phyloP scores from a whole-genome alignment of 345 rosid species.

The Pistacia integerrima region DNA sequence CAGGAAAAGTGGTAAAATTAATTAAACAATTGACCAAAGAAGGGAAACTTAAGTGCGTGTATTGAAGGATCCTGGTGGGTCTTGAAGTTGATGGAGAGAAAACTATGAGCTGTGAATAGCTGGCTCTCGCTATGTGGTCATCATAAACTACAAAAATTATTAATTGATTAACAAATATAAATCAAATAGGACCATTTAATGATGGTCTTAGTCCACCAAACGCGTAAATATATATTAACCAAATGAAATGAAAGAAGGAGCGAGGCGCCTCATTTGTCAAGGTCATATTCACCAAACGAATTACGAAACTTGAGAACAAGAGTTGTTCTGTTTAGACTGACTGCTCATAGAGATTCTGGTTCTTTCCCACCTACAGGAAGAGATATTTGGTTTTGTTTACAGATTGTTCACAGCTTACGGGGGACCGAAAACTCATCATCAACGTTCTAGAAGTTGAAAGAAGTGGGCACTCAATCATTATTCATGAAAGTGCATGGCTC shows the following conservation, averaged over 20 bases:
- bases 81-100: neutral
- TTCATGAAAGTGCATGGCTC: neutral
- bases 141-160: neutral
- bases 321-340: neutral
- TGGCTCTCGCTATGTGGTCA: neutral
- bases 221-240: neutral
- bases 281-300: neutral
- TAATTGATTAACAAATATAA: neutral
- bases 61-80: conserved; percentile 10
- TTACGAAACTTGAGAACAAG: neutral
- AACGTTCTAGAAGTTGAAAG: neutral
- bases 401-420: too few species aligned
- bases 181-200: neutral
- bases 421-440: neutral
- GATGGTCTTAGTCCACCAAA: neutral
- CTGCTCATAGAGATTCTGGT: neutral
- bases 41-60: neutral
- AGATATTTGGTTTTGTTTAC: too few species aligned
- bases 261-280: neutral
- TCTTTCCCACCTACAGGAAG: too few species aligned
- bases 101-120: conserved; percentile 16
- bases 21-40: neutral
- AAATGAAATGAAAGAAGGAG: neutral
- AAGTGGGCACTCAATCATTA: too few species aligned
- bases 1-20: neutral